A percentile compares a stretch with the other conserved stretches of the same genome.
Evolutionary conservation across 1,284 basidiomycete genomes (phyloP).

Genomic region (Pseudozyma tsukubaensis): DNA sequence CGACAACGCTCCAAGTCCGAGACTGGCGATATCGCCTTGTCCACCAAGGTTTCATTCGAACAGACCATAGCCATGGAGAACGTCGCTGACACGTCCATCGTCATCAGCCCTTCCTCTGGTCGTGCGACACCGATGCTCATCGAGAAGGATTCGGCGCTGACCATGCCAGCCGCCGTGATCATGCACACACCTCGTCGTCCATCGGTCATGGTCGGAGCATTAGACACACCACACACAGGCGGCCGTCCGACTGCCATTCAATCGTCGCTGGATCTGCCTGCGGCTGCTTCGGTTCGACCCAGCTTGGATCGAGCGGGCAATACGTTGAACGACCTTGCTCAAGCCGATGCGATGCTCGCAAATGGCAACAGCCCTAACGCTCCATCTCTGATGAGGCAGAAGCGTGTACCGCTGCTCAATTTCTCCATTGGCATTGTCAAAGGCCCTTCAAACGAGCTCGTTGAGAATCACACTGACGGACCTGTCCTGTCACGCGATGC

Average conservation of each 20-base stretch:
- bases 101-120: neutral
- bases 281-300: conserved; percentile 11
- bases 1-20: conserved; percentile 19
- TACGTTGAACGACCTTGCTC: conserved; percentile 20
- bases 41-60: conserved; percentile 25
- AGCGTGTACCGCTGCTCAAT: conserved; percentile 38
- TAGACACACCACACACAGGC: neutral
- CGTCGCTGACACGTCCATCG: conserved; percentile 8
- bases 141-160: conserved; percentile 26
- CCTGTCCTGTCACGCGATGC: conserved; percentile 44
- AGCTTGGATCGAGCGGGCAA: conserved; percentile 17
- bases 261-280: conserved; percentile 12
- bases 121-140: conserved; percentile 1
- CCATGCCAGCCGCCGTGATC: conserved; percentile 29
- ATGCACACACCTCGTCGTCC: conserved; percentile 29
- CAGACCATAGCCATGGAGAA: conserved; percentile 8
- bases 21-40: conserved; percentile 6
- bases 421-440: conserved; percentile 38
- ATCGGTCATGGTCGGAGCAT: conserved; percentile 1
- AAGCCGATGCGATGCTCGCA: conserved; percentile 3
- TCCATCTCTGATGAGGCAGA: conserved; percentile 25
- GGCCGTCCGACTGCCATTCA: conserved; percentile 8
- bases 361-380: conserved; percentile 4
- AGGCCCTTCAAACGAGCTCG: conserved; percentile 15
- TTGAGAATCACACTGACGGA: conserved; percentile 14